These are phyloP conservation scores for Yamadazyma mexicana DNA, from an alignment of 1,139 yeast species.

Conservation along the genomic window DNA sequence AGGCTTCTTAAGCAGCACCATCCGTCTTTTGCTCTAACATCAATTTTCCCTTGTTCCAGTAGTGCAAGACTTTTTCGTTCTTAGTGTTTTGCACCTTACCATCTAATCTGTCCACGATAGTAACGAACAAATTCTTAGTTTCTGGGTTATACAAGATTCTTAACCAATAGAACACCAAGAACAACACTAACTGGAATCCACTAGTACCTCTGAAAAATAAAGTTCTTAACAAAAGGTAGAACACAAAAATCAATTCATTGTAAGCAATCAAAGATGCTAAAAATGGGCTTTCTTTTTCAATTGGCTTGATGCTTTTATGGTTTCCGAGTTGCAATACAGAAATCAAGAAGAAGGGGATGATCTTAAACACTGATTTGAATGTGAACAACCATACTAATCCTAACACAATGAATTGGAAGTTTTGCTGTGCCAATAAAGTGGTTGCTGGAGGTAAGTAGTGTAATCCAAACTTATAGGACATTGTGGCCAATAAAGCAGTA, in stretches of 20 bases:
- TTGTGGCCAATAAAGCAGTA: constrained; percentile 53
- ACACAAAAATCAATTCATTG: constrained; percentile 56
- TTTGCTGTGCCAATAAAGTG: constrained; percentile 63
- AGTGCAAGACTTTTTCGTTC: constrained; percentile 45
- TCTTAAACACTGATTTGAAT: constrained; percentile 63
- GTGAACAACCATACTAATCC: constrained; percentile 62
- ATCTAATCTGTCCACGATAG: constrained; percentile 44
- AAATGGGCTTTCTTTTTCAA: constrained; percentile 37
- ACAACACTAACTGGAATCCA: constrained; percentile 63
- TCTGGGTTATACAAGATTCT: constrained; percentile 57
- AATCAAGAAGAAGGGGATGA: constrained; percentile 58
- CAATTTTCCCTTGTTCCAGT: constrained; percentile 43
- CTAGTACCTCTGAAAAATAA: constrained; percentile 62
- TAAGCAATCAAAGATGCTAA: constrained; percentile 57
- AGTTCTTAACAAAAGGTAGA: constrained; percentile 58
- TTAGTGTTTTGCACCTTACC: constrained; percentile 38
- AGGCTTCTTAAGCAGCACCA: constrained; percentile 3
- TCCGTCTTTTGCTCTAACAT: constrained; percentile 33
- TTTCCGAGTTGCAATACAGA: constrained; percentile 56
- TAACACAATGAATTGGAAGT: constrained; percentile 62
- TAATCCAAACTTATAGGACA: constrained; percentile 58
- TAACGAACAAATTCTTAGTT: constrained; percentile 44
- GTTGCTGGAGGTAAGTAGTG: constrained; percentile 53
- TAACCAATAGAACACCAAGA: constrained; percentile 66
- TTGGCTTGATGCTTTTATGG: constrained; percentile 38